Evolutionary conservation across 345 rosid species (phyloP).

Genomic region (Ceriops decandra): DNA sequence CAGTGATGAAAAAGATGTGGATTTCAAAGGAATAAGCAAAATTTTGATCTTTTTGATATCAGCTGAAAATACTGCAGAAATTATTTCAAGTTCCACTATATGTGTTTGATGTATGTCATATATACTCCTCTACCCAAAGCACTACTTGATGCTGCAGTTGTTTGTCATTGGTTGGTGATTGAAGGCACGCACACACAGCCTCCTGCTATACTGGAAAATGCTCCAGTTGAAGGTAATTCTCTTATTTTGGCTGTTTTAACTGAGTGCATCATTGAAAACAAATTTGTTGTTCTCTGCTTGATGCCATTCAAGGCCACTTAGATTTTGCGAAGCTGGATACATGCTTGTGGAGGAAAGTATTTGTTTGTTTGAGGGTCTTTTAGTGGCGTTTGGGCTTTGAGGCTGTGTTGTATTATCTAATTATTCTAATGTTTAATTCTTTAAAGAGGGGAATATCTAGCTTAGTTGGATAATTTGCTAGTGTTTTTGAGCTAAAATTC

Average conservation of each 20-base stretch:
- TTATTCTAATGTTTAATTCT: no score
- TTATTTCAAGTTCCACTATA: neutral
- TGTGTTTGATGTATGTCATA: constrained; percentile 26
- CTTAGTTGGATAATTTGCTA: no score
- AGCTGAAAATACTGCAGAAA: neutral
- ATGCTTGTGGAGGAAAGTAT: no score
- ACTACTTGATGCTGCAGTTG: constrained; percentile 50
- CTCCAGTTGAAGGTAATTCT: constrained; percentile 58
- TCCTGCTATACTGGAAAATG: constrained; percentile 71
- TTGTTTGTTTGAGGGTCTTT: no score
- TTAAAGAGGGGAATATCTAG: no score
- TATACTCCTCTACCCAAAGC: constrained; percentile 60
- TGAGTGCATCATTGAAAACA: neutral
- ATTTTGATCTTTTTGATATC: neutral
- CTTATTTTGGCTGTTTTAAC: neutral
- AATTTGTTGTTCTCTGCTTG: neutral
- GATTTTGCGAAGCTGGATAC: no score
- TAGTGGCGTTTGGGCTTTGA: no score
- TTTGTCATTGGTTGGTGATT: constrained; percentile 75
- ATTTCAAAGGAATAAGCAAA: constrained; percentile 57
- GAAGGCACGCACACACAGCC: constrained; percentile 91
- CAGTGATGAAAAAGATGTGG: constrained; percentile 65
- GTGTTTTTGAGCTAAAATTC: no score
- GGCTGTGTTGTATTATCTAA: no score
- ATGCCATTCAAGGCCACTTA: no score